A percentile compares a stretch with the other conserved stretches of the same genome.
phyloP scores from a whole-genome alignment of 1,284 basidiomycete genomes.

The Sparassis latifolia region DNA sequence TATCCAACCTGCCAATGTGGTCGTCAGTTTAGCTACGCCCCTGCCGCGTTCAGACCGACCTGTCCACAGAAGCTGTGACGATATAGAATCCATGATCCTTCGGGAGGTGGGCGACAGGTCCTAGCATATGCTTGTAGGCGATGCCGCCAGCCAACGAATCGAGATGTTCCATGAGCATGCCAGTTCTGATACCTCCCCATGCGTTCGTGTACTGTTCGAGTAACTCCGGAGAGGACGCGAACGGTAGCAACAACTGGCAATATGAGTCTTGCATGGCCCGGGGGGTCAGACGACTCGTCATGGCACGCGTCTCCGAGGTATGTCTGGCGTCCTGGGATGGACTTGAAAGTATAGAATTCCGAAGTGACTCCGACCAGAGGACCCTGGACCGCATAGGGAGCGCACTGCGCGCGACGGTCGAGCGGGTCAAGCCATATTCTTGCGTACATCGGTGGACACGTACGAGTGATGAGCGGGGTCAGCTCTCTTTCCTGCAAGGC shows the following conservation, averaged over 20 bases:
- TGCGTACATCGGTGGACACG: constrained; percentile 5
- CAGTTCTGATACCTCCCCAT: constrained; percentile 59
- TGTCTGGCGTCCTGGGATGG: constrained; percentile 7
- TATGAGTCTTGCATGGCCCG: constrained; percentile 68
- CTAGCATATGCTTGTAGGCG: constrained; percentile 76
- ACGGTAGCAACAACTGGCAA: constrained; percentile 57
- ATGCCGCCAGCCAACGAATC: constrained; percentile 81
- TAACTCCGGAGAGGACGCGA: constrained; percentile 47
- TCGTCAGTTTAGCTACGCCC: neutral
- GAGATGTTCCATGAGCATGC: constrained; percentile 72
- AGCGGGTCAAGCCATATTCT: neutral
- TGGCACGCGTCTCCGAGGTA: constrained; percentile 11
- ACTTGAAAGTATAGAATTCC: constrained; percentile 26
- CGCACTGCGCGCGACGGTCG: constrained; percentile 1
- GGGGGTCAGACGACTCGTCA: constrained; percentile 28
- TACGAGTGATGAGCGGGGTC: constrained; percentile 53
- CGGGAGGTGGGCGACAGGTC: constrained; percentile 49
- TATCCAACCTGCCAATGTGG: constrained; percentile 43
- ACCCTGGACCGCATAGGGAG: constrained; percentile 19
- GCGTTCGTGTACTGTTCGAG: constrained; percentile 68
- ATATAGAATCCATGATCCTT: constrained; percentile 68
- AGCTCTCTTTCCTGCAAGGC: constrained; percentile 38
- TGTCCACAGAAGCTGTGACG: constrained; percentile 77
- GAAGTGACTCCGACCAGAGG: constrained; percentile 54
- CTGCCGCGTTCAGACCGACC: constrained; percentile 35